phyloP scores from a whole-genome alignment of 169 alveolate species.

The Ichthyophthirius multifiliis region DNA sequence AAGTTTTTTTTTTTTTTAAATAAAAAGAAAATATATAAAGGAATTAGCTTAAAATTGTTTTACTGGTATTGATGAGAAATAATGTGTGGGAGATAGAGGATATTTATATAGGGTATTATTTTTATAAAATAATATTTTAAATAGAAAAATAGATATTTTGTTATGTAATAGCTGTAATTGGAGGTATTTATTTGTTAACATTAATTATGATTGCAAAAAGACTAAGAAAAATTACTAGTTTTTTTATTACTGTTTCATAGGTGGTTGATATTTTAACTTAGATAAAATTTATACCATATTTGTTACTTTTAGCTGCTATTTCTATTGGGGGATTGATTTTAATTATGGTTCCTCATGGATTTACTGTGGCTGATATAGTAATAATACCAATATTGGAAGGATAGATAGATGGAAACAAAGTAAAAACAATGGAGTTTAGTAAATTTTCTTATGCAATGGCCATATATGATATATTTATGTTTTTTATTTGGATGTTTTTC shows the following conservation, averaged over 20 bases:
- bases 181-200: conserved; percentile 1
- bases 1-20: not conserved
- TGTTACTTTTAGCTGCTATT: not conserved
- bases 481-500: not conserved
- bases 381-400: not conserved
- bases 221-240: conserved; percentile 13
- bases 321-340: not conserved
- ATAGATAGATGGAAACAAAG: not conserved
- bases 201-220: not conserved
- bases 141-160: not conserved
- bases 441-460: not conserved
- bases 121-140: not conserved
- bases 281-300: not conserved
- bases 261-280: not conserved
- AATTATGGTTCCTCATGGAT: not conserved
- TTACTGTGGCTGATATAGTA: conserved; percentile 13
- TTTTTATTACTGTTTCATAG: not conserved
- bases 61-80: not conserved
- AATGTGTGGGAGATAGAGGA: not conserved
- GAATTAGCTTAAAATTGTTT: not conserved
- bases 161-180: not conserved
- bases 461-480: not conserved
- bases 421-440: not conserved
- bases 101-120: not conserved
- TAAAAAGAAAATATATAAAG: not conserved